A percentile compares a stretch with the other conserved stretches of the same genome.
phyloP scores from a whole-genome alignment of 1,139 yeast genomes.

The Yamadazyma triangularis region DNA sequence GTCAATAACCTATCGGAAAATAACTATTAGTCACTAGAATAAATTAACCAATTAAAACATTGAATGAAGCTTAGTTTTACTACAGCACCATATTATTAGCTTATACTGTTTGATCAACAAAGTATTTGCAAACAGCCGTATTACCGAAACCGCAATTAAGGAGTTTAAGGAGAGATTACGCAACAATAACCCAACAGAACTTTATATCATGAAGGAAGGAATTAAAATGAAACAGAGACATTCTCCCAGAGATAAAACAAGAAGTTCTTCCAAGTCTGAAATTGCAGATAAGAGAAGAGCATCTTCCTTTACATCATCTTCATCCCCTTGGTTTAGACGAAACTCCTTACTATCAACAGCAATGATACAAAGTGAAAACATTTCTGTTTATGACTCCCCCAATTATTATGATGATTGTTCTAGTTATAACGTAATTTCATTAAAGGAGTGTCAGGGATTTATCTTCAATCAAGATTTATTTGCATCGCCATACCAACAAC shows the following conservation, averaged over 20 bases:
- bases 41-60: no score
- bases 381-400: slow-evolving; percentile 50
- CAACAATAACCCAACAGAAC: no score
- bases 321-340: slow-evolving; percentile 56
- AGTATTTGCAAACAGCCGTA: no score
- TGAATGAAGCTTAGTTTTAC: no score
- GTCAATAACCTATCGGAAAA: no score
- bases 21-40: no score
- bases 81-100: no score
- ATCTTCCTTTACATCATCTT: slow-evolving; percentile 44
- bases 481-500: slow-evolving; percentile 64
- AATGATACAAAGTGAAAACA: slow-evolving; percentile 60
- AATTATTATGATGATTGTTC: slow-evolving; percentile 26
- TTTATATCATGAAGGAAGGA: background rate
- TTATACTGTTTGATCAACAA: no score
- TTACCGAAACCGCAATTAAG: no score
- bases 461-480: slow-evolving; percentile 70
- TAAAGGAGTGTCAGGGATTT: slow-evolving; percentile 69
- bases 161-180: no score
- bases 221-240: slow-evolving; percentile 1
- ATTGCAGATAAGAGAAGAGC: slow-evolving; percentile 23
- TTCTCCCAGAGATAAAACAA: slow-evolving; percentile 9
- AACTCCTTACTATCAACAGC: slow-evolving; percentile 56
- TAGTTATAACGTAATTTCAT: slow-evolving; percentile 38
- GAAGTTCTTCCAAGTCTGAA: slow-evolving; percentile 12